Conservation (phyloP, 441 rosid genomes). For the Aleurites moluccanus region DNA sequence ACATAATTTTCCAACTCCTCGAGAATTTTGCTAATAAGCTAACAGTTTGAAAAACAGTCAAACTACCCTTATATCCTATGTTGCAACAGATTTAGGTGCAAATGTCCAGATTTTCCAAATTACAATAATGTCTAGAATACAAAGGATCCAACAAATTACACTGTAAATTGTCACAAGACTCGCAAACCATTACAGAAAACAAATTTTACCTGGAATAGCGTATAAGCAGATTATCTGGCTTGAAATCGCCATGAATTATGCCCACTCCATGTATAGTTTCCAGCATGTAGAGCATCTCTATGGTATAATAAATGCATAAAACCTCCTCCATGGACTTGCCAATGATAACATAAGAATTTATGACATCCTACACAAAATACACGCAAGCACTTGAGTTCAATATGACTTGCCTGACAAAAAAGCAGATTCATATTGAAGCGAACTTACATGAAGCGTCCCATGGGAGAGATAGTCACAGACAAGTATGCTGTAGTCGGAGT, state of each 20-base stretch:
- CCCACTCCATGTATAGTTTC: constrained; percentile 82
- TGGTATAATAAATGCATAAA: constrained; percentile 81
- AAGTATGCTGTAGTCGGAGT: constrained; percentile 80
- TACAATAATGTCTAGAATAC: not conserved
- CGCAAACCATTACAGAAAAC: constrained; percentile 4
- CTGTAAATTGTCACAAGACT: not conserved
- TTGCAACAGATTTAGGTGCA: not conserved
- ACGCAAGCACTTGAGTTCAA: constrained; percentile 8
- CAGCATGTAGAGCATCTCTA: constrained; percentile 83
- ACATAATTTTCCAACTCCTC: not conserved
- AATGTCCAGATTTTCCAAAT: not conserved
- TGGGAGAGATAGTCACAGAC: constrained; percentile 77
- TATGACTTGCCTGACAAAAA: constrained; percentile 13
- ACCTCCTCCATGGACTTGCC: constrained; percentile 91
- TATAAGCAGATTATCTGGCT: constrained; percentile 84
- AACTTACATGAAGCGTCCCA: constrained; percentile 80
- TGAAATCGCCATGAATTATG: constrained; percentile 94
- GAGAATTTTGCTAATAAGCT: not conserved
- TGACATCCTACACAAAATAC: constrained; percentile 64
- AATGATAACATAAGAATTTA: constrained; percentile 66
- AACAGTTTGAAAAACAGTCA: not conserved
- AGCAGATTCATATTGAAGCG: not conserved
- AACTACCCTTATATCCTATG: not conserved
- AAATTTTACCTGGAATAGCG: constrained; percentile 65
- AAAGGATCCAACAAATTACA: not conserved